phyloP scores from a whole-genome alignment of 306 rosid species.

The Lablab purpureus region DNA sequence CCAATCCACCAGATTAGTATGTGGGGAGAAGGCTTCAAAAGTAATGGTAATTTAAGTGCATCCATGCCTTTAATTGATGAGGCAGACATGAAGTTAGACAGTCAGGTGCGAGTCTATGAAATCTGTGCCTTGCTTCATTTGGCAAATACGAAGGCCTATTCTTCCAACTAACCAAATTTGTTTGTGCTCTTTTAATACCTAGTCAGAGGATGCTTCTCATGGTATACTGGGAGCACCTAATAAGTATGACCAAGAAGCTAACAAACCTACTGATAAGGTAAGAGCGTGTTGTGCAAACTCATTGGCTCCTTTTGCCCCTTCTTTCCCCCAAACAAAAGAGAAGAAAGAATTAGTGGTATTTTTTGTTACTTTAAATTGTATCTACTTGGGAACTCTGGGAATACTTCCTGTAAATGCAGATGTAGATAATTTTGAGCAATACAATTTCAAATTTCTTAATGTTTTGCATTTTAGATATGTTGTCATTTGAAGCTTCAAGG shows the following conservation, averaged over 20 bases:
- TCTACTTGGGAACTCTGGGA: conserved; percentile 4
- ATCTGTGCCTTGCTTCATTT: conserved; percentile 29
- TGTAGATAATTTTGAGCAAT: neutral
- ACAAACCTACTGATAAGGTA: conserved; percentile 57
- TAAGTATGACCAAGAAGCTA: conserved; percentile 60
- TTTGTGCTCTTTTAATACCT: conserved; percentile 39
- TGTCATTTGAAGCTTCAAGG: conserved; percentile 10
- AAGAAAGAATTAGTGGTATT: conserved; percentile 14
- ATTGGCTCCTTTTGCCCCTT: neutral
- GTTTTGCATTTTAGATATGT: conserved; percentile 8
- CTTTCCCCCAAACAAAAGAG: neutral
- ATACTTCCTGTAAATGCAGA: conserved; percentile 14
- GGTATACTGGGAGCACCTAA: conserved; percentile 51
- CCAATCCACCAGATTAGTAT: conserved; percentile 86
- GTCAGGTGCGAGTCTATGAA: conserved; percentile 64
- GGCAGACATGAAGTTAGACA: conserved; percentile 64
- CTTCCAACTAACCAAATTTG: conserved; percentile 33
- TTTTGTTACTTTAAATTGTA: conserved; percentile 12
- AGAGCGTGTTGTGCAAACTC: conserved; percentile 35
- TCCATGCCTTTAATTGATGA: conserved; percentile 67
- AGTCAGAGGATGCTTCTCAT: conserved; percentile 64
- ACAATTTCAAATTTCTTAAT: neutral
- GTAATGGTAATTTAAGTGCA: conserved; percentile 63
- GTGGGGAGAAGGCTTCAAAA: conserved; percentile 88
- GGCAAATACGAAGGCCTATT: conserved; percentile 20